A percentile compares a stretch with the other conserved stretches of the same genome.
phyloP scores from a whole-genome alignment of 441 rosid genomes.

The Capsella rubella region DNA sequence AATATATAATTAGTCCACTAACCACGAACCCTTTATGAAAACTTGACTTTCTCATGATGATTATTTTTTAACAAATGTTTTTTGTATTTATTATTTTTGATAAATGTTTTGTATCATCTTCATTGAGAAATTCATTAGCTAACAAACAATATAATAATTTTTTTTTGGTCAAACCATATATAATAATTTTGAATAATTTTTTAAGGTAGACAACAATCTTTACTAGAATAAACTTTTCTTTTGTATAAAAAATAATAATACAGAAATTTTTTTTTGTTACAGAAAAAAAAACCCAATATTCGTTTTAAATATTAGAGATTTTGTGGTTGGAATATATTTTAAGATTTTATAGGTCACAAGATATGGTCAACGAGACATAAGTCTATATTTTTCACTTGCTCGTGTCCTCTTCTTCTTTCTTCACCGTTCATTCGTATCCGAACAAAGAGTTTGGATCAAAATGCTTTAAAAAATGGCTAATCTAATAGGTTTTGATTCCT shows the following conservation, averaged over 20 bases:
- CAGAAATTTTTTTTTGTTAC: too few relatives aligned
- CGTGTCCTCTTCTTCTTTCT: conserved; percentile 17
- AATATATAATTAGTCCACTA: conserved; percentile 21
- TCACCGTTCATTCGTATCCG: conserved; percentile 5
- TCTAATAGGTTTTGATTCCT: background rate
- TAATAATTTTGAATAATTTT: too few relatives aligned
- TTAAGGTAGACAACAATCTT: background rate
- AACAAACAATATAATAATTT: background rate
- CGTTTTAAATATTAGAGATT: background rate
- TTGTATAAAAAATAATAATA: too few relatives aligned
- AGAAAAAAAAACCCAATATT: too few relatives aligned
- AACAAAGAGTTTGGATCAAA: conserved; percentile 11
- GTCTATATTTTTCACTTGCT: conserved; percentile 26
- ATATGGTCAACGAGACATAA: conserved; percentile 31
- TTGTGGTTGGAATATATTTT: background rate
- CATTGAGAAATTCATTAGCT: conserved; percentile 1
- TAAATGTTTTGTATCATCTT: conserved; percentile 5
- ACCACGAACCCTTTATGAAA: background rate
- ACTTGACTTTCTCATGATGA: conserved; percentile 24
- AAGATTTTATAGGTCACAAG: background rate
- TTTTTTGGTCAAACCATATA: too few relatives aligned
- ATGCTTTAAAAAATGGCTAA: background rate
- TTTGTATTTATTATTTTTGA: background rate
- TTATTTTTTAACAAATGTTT: background rate
- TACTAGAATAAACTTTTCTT: background rate